phyloP scores from a whole-genome alignment of 148 eudicot genomes.

The Gaultheria prostrata region DNA sequence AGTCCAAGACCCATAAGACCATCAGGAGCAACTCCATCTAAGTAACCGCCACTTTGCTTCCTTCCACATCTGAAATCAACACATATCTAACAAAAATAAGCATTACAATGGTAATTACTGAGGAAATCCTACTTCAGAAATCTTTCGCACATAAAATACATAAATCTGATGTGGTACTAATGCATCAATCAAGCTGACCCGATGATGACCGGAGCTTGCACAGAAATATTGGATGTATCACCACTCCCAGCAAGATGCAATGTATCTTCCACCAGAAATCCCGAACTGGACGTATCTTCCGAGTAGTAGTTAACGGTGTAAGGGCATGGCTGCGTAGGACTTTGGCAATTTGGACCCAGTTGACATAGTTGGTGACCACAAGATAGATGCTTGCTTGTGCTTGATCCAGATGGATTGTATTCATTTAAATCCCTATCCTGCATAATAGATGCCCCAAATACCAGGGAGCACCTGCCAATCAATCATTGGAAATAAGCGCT shows the following conservation, averaged over 20 bases:
- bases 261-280: slow-evolving; percentile 79
- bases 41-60: slow-evolving; percentile 88
- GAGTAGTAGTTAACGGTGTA: slow-evolving; percentile 60
- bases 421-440: slow-evolving; percentile 89
- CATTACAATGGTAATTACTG: not conserved
- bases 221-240: slow-evolving; percentile 43
- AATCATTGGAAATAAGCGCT: slow-evolving; percentile 92
- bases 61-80: slow-evolving; percentile 70
- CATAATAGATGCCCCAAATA: slow-evolving; percentile 97
- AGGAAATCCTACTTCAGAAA: not conserved
- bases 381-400: slow-evolving; percentile 59
- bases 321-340: slow-evolving; percentile 64
- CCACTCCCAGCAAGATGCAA: slow-evolving; percentile 63
- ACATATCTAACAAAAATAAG: not conserved
- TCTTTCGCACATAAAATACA: not conserved
- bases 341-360: slow-evolving; percentile 54
- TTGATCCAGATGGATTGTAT: slow-evolving; percentile 70
- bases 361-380: slow-evolving; percentile 79
- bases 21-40: slow-evolving; percentile 88
- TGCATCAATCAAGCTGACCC: slow-evolving; percentile 45
- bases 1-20: slow-evolving; percentile 94
- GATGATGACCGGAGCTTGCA: slow-evolving; percentile 61
- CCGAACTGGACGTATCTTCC: slow-evolving; percentile 75
- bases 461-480: slow-evolving; percentile 99
- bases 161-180: slow-evolving; percentile 5